These are phyloP conservation scores for Hippophae gyantsensis DNA, from an alignment of 306 rosid species.

Conservation along the genomic window DNA sequence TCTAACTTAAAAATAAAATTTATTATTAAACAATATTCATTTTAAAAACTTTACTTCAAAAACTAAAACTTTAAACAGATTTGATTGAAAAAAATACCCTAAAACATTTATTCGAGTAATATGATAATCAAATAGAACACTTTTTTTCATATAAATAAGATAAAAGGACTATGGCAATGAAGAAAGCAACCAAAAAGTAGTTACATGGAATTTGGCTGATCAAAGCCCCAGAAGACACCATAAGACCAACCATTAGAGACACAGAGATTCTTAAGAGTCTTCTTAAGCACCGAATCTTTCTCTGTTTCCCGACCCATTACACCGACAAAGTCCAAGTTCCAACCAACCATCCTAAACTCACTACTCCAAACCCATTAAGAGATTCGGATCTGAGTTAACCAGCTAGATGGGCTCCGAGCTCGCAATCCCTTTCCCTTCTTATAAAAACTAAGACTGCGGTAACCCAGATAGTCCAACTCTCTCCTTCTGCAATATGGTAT, in stretches of 20 bases:
- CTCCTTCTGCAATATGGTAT: neutral
- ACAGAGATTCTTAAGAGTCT: conserved; percentile 51
- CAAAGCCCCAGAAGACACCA: conserved; percentile 70
- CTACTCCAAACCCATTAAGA: conserved; percentile 17
- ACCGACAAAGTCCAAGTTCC: conserved; percentile 3
- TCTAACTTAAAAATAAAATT: no score
- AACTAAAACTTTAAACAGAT: no score
- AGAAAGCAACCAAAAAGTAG: neutral
- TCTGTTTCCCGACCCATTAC: conserved; percentile 30
- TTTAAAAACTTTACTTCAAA: no score
- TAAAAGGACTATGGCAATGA: no score
- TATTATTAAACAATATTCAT: no score
- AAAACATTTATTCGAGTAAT: no score
- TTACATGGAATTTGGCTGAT: conserved; percentile 57
- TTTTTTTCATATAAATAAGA: no score
- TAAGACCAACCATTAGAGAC: conserved; percentile 57
- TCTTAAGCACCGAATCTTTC: conserved; percentile 30
- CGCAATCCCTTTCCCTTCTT: neutral
- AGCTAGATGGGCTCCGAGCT: conserved; percentile 4
- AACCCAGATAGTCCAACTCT: conserved; percentile 13
- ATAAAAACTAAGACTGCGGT: neutral
- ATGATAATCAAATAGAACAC: no score
- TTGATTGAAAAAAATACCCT: no score
- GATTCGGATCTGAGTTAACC: conserved; percentile 18
- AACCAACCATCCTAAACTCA: conserved; percentile 1